A percentile compares a stretch with the other conserved stretches of the same genome.
Conservation (phyloP, 2,329 filamentous ascomycete genomes). For the Arthrobotrys musiformis region DNA sequence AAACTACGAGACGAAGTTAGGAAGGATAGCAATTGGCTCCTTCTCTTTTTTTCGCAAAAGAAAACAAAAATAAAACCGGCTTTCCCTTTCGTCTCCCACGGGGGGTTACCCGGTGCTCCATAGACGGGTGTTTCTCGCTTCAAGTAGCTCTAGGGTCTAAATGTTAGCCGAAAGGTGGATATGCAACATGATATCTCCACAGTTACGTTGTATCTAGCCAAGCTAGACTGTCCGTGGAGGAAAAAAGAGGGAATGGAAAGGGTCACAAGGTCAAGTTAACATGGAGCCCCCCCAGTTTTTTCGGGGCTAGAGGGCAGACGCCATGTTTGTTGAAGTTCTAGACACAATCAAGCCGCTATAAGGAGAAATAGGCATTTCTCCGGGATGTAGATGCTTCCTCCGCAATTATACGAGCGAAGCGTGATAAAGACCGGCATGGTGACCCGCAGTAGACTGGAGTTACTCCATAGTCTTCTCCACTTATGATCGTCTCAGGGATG, state of each 20-base stretch:
- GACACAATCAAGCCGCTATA: constrained; percentile 15
- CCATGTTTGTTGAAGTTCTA: constrained; percentile 42
- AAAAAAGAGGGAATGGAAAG: constrained; percentile 4
- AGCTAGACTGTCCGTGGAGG: constrained; percentile 30
- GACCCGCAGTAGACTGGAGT: constrained; percentile 33
- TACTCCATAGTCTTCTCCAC: constrained; percentile 48
- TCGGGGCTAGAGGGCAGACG: constrained; percentile 1
- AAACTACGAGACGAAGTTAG: constrained; percentile 1
- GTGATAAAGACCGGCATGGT: constrained; percentile 28
- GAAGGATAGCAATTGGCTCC: not conserved
- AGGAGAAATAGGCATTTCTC: constrained; percentile 6
- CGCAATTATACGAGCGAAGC: constrained; percentile 47
- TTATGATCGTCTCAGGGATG: constrained; percentile 56
- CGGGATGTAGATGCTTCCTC: constrained; percentile 50
- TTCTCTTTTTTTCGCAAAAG: constrained; percentile 1
- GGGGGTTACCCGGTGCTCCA: constrained; percentile 15
- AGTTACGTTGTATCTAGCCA: constrained; percentile 26
- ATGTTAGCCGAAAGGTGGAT: constrained; percentile 25
- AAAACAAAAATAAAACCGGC: not conserved
- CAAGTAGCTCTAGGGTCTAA: constrained; percentile 27
- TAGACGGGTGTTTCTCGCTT: constrained; percentile 28
- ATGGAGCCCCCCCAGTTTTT: constrained; percentile 33
- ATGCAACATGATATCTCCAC: constrained; percentile 42
- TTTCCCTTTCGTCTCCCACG: not conserved
- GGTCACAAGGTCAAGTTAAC: constrained; percentile 54